phyloP scores from a whole-genome alignment of 768 basidiomycete species.

The Rhizopogon rudus region DNA sequence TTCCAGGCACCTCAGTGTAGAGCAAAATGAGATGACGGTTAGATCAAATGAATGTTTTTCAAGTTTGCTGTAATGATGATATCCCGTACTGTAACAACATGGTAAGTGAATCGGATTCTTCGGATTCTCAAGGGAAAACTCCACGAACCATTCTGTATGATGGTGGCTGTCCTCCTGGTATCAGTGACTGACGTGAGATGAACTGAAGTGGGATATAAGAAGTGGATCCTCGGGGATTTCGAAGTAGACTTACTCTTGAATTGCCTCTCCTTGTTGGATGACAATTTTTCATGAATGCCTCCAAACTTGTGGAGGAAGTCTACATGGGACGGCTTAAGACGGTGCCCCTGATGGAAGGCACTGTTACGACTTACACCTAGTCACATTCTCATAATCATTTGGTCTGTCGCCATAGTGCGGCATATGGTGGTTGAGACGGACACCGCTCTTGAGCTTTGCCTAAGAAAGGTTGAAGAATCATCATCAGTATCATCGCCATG shows the following conservation, averaged over 20 bases:
- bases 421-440: slow-evolving; percentile 66
- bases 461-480: slow-evolving; percentile 18
- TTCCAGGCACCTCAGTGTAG: neutral
- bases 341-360: neutral
- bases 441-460: slow-evolving; percentile 75
- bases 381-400: slow-evolving; percentile 75
- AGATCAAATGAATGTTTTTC: slow-evolving; percentile 43
- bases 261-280: slow-evolving; percentile 69
- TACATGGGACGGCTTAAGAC: slow-evolving; percentile 21
- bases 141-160: slow-evolving; percentile 65
- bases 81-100: slow-evolving; percentile 48
- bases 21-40: neutral
- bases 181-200: slow-evolving; percentile 83
- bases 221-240: neutral
- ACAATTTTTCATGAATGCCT: slow-evolving; percentile 58
- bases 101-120: slow-evolving; percentile 3
- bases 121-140: neutral
- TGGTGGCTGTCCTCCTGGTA: slow-evolving; percentile 64
- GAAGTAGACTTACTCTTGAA: slow-evolving; percentile 52
- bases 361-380: slow-evolving; percentile 52
- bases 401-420: slow-evolving; percentile 65
- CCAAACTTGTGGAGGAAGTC: slow-evolving; percentile 75
- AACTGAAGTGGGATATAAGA: slow-evolving; percentile 37
- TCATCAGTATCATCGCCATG: neutral
- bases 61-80: slow-evolving; percentile 67